phyloP scores from a whole-genome alignment of 176 grass and related monocot species.

The Ananas comosus region DNA sequence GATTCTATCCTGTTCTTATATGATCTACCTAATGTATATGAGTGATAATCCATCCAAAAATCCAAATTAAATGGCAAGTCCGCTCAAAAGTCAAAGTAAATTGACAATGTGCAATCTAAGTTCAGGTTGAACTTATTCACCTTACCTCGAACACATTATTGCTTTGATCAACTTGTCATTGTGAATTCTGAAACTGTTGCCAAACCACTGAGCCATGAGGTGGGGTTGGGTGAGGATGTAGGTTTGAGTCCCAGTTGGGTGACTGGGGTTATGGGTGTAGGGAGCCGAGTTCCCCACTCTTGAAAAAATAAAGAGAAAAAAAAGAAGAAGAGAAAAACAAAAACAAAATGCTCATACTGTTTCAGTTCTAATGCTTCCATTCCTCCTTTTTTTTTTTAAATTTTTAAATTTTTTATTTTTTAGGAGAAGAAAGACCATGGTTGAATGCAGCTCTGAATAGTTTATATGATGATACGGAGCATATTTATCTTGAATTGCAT shows the following conservation, averaged over 20 bases:
- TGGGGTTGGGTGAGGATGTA: no score
- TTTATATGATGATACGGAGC: slow-evolving; percentile 41
- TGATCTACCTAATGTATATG: no score
- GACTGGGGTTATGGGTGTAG: no score
- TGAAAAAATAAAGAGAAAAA: no score
- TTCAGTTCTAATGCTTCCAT: slow-evolving; percentile 3
- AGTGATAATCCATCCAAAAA: no score
- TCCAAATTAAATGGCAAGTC: no score
- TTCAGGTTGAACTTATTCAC: neutral
- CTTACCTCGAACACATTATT: neutral
- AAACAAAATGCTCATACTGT: neutral
- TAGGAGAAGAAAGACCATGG: slow-evolving; percentile 80
- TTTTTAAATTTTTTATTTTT: neutral
- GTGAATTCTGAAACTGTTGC: neutral
- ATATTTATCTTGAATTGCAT: slow-evolving; percentile 69
- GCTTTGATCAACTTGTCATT: neutral
- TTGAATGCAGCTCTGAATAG: slow-evolving; percentile 51
- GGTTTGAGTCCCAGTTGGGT: no score
- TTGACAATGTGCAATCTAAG: neutral
- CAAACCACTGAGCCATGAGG: no score
- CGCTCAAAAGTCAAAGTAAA: no score
- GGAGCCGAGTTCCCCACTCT: no score
- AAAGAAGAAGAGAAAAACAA: no score
- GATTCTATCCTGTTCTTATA: no score
- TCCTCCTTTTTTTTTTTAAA: neutral